Conservation (phyloP, 2,329 filamentous ascomycete genomes). For the Emydomyces testavorans region DNA sequence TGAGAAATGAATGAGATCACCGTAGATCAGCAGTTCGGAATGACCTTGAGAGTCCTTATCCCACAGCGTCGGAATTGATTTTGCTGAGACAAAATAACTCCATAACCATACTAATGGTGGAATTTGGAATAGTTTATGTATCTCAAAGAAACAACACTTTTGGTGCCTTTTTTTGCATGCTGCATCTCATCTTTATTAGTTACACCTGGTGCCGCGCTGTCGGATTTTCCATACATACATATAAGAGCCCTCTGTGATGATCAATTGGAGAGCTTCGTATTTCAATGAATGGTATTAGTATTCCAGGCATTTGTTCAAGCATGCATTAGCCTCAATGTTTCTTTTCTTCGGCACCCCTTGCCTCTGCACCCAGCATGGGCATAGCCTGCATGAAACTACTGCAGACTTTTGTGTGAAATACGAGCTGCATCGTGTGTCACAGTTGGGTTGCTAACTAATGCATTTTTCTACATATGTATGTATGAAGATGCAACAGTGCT, state of each 20-base stretch:
- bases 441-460: too few species aligned
- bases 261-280: too few species aligned
- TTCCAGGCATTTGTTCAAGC: neutral
- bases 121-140: neutral
- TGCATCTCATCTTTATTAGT: neutral
- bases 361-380: neutral
- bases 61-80: too few species aligned
- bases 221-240: too few species aligned
- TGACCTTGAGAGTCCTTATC: too few species aligned
- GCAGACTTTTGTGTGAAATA: neutral
- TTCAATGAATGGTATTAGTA: neutral
- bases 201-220: neutral
- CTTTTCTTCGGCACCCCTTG: neutral
- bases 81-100: too few species aligned
- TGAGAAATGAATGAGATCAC: too few species aligned
- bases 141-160: neutral
- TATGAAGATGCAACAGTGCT: too few species aligned
- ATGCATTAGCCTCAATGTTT: neutral
- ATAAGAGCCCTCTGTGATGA: too few species aligned
- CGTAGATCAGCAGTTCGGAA: too few species aligned
- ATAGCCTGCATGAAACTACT: neutral
- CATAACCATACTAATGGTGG: too few species aligned
- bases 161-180: neutral
- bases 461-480: too few species aligned
- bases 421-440: conserved; percentile 9